Base-by-base conservation (phyloP, 2,329 filamentous ascomycete genomes). In the Sporothrix curviconia region DNA sequence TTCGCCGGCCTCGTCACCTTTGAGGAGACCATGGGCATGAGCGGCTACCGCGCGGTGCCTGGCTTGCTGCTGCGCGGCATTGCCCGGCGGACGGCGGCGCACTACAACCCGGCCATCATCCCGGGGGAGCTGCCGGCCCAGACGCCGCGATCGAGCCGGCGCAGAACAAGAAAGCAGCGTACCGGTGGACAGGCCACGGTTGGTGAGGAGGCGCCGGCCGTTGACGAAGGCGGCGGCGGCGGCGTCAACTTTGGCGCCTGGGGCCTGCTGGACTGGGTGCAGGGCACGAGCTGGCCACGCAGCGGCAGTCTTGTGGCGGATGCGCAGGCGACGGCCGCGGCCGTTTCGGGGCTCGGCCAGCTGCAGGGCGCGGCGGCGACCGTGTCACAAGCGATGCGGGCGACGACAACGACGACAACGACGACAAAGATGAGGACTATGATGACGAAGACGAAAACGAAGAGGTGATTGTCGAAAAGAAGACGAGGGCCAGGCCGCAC, bases 21-120 rank as follows among this genome's bases (percentile, higher is more conserved):
- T 0, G 84, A 90, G 62, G 86, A 89, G 62, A 82, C 83, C 0
- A 72, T 89, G 49, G 75, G 83, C 28, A 83, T 82, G 70, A 87
- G 83, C 0, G 86, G 87, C 0, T 91, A 90, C 70, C 80, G 76
- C 15, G 72, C 82, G 7, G 70, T 81, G 0, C 79, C 79, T 0
- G 79, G 79, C 1, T 75, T 81, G 46, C 62, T 82, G 60, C 74
- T 81, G 72, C 74, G 78, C 42, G 78, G 78, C 9, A 75, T 81
- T 59, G 50, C 66, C 25, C 56, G 62, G 36, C 59, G 68, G 30
- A 66, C 59, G 17, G 64, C 66, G 12, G 24, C 60, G 42, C 71
- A 73, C 59, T 72, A 66, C 47, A 76, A n/a, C n/a, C n/a, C n/a
- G n/a, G n/a, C n/a, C n/a, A n/a, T n/a, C n/a, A n/a, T n/a, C n/a